phyloP scores from a whole-genome alignment of 805 yeast genomes.

The Candida ascalaphidarum region DNA sequence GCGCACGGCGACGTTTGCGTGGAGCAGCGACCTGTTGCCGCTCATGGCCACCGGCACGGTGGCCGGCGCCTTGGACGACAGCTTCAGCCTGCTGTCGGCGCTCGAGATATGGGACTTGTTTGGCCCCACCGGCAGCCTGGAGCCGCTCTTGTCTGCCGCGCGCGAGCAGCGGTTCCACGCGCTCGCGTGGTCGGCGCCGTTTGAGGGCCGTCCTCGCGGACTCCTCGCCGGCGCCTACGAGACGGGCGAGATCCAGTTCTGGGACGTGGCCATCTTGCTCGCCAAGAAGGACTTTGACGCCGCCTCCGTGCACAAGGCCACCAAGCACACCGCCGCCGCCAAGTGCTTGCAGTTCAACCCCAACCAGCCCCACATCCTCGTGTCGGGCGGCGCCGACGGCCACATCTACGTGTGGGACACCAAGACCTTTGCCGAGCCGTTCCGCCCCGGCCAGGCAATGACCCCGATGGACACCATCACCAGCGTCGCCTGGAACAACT shows the following conservation, averaged over 20 bases:
- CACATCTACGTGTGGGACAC: slow-evolving; percentile 90
- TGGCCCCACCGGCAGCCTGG: slow-evolving; percentile 18
- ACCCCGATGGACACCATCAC: slow-evolving; percentile 76
- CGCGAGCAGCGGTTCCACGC: slow-evolving; percentile 53
- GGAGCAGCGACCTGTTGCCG: slow-evolving; percentile 78
- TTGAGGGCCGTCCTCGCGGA: slow-evolving; percentile 40
- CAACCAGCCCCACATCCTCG: slow-evolving; percentile 60
- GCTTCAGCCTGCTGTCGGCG: slow-evolving; percentile 71
- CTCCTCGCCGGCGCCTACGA: slow-evolving; percentile 86
- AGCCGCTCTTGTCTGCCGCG: slow-evolving; percentile 26
- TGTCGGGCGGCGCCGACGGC: slow-evolving; percentile 83
- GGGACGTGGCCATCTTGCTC: slow-evolving; percentile 54
- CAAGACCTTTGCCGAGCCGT: slow-evolving; percentile 47
- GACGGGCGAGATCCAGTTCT: slow-evolving; percentile 69
- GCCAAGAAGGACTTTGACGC: slow-evolving; percentile 29
- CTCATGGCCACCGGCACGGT: slow-evolving; percentile 83
- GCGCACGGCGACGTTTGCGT: slow-evolving; percentile 90
- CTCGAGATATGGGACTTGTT: slow-evolving; percentile 75
- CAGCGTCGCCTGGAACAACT: slow-evolving; percentile 82
- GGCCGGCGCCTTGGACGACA: slow-evolving; percentile 92
- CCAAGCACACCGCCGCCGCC: slow-evolving; percentile 61
- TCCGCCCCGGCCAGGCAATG: slow-evolving; percentile 69
- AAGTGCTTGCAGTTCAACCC: slow-evolving; percentile 73
- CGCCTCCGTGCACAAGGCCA: slow-evolving; percentile 42
- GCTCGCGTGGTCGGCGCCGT: slow-evolving; percentile 70